phyloP scores from a whole-genome alignment of 768 basidiomycete species.

The Collybia sp. region DNA sequence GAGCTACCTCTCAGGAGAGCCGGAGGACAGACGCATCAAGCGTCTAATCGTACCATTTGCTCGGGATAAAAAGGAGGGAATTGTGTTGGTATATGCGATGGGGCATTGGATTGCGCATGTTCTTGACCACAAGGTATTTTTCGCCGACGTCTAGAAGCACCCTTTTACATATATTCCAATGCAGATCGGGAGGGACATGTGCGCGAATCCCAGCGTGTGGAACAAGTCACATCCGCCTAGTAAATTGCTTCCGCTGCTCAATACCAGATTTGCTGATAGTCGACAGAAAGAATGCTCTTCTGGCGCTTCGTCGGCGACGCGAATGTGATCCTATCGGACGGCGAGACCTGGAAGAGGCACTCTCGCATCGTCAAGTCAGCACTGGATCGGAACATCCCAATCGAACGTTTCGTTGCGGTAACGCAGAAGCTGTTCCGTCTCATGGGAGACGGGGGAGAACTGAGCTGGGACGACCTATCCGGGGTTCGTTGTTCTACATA shows the following conservation, averaged over 20 bases:
- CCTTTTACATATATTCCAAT: not conserved
- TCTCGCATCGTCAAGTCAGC: conserved; percentile 15
- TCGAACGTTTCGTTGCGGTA: conserved; percentile 14
- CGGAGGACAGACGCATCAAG: not conserved
- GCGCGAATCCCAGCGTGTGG: conserved; percentile 1
- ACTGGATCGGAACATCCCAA: conserved; percentile 12
- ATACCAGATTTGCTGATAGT: not conserved
- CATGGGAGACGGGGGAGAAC: conserved; percentile 10
- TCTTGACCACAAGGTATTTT: conserved; percentile 19
- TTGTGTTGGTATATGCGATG: conserved; percentile 21
- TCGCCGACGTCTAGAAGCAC: not conserved
- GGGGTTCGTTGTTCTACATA: conserved; percentile 1
- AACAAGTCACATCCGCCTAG: not conserved
- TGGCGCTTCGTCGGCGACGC: conserved; percentile 19
- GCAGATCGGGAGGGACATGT: conserved; percentile 6
- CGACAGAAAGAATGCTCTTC: conserved; percentile 13
- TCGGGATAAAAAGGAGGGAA: conserved; percentile 9
- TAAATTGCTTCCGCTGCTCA: not conserved
- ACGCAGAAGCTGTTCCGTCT: conserved; percentile 15
- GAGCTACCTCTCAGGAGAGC: not conserved
- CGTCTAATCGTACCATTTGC: conserved; percentile 10
- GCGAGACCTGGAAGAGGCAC: conserved; percentile 20
- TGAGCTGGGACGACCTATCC: conserved; percentile 14
- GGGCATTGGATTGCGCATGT: conserved; percentile 25
- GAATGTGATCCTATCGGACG: conserved; percentile 21